phyloP scores from a whole-genome alignment of 805 yeast genomes.

The Hanseniaspora occidentalis region DNA sequence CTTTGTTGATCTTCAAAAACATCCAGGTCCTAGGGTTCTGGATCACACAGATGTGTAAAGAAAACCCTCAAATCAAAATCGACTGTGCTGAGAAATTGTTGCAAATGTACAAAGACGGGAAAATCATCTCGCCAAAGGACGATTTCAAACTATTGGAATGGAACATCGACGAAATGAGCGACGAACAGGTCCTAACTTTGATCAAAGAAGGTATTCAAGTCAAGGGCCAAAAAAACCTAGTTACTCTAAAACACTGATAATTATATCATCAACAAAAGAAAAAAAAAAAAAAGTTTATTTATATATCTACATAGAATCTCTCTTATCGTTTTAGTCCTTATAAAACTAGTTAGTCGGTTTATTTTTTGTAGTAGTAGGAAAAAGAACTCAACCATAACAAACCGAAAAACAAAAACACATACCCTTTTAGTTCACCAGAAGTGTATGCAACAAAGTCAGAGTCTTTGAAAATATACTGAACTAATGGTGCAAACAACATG shows the following conservation, averaged over 20 bases:
- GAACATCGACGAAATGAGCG: constrained; percentile 20
- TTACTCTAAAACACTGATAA: constrained; percentile 19
- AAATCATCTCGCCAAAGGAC: constrained; percentile 37
- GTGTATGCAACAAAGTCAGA: constrained; percentile 14
- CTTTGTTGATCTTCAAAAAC: constrained; percentile 81
- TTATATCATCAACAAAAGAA: not conserved
- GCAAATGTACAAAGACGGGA: constrained; percentile 45
- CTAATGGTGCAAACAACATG: constrained; percentile 19
- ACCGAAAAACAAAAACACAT: constrained; percentile 16
- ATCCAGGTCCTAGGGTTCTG: constrained; percentile 82
- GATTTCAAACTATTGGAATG: constrained; percentile 28
- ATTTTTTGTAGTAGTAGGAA: constrained; percentile 7
- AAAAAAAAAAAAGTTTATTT: not conserved
- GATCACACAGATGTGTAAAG: constrained; percentile 60
- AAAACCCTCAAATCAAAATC: constrained; percentile 47
- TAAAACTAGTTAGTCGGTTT: not conserved
- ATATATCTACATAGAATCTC: constrained; percentile 1
- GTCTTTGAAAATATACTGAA: constrained; percentile 21
- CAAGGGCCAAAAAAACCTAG: constrained; percentile 21
- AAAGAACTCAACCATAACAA: constrained; percentile 12
- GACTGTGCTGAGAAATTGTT: constrained; percentile 43
- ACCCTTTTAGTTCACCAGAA: constrained; percentile 24
- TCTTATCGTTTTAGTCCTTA: not conserved
- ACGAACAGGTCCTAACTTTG: constrained; percentile 29
- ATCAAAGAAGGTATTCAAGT: constrained; percentile 33